These are phyloP conservation scores for Lathyrus sativus DNA, from an alignment of 306 rosid genomes.

Conservation along the genomic window DNA sequence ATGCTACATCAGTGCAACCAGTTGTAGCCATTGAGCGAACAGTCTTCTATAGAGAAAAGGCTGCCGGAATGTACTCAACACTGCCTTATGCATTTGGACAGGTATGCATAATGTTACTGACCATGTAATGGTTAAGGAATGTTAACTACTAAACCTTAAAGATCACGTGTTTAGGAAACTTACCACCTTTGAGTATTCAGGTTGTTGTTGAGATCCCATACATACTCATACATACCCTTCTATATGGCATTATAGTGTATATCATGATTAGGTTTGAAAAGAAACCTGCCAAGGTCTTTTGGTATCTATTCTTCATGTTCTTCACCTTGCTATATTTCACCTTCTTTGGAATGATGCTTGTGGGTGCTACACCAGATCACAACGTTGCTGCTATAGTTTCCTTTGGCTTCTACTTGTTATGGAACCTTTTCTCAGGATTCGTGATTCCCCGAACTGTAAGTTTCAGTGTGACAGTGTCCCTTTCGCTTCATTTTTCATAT, in stretches of 20 bases:
- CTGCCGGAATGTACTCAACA: slow-evolving; percentile 90
- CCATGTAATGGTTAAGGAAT: neutral
- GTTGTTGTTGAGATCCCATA: slow-evolving; percentile 78
- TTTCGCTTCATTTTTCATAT: slow-evolving; percentile 2
- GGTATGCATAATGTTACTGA: slow-evolving; percentile 42
- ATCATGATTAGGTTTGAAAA: slow-evolving; percentile 74
- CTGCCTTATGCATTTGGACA: slow-evolving; percentile 87
- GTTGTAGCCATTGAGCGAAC: slow-evolving; percentile 87
- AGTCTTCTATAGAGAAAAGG: slow-evolving; percentile 85
- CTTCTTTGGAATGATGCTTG: slow-evolving; percentile 87
- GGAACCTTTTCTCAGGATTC: slow-evolving; percentile 92
- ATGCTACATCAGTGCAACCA: slow-evolving; percentile 72
- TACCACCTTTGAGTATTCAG: slow-evolving; percentile 46
- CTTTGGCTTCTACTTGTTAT: slow-evolving; percentile 65
- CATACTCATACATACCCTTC: slow-evolving; percentile 58
- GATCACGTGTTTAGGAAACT: neutral
- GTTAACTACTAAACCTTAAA: neutral
- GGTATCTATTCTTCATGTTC: slow-evolving; percentile 84
- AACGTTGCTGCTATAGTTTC: slow-evolving; percentile 67
- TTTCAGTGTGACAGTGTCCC: neutral
- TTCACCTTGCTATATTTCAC: slow-evolving; percentile 77
- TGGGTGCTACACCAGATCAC: slow-evolving; percentile 74
- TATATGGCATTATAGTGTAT: slow-evolving; percentile 76
- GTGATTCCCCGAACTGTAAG: slow-evolving; percentile 72
- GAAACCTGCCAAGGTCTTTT: slow-evolving; percentile 64